Evolutionary conservation across 139 green algal species (phyloP).

Genomic region (Closterium sp.): DNA sequence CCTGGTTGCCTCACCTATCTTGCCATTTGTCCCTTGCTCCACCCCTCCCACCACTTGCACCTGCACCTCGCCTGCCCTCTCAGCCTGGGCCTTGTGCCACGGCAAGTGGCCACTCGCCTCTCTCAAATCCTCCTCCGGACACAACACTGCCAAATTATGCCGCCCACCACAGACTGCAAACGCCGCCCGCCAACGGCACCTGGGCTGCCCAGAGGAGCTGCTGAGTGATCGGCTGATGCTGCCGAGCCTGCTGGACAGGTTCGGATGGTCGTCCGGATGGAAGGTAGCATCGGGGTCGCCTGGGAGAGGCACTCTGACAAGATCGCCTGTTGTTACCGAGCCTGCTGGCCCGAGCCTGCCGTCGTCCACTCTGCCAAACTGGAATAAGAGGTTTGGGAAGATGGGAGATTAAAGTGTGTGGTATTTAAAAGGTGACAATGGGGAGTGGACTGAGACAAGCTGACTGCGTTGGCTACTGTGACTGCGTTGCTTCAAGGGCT

Average conservation of each 20-base stretch:
- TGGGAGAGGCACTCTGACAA: conserved; percentile 10
- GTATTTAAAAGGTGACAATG: not conserved
- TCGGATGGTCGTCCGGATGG: not conserved
- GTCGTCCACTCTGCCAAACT: conserved; percentile 46
- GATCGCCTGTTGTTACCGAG: conserved; percentile 32
- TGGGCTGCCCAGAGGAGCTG: not conserved
- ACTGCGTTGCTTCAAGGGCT: too few species aligned
- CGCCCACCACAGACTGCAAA: conserved; percentile 26
- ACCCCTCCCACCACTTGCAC: not conserved
- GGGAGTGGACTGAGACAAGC: not conserved
- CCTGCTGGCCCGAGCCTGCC: conserved; percentile 20
- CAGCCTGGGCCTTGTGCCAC: not conserved
- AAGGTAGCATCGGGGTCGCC: conserved; percentile 1
- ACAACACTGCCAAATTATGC: conserved; percentile 33
- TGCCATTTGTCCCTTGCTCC: not conserved
- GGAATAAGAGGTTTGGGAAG: not conserved
- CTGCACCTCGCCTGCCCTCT: not conserved
- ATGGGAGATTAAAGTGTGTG: not conserved
- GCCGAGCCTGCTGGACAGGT: not conserved
- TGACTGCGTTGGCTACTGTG: too few species aligned
- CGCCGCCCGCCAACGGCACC: conserved; percentile 16
- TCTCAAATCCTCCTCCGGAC: not conserved
- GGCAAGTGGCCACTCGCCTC: not conserved
- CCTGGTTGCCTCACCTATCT: not conserved
- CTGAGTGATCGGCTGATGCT: not conserved